Evolutionary conservation across 1,139 yeast genomes (phyloP), one percentile per base, ranked within the genome.

Genomic region (Yamadazyma siamensis): DNA sequence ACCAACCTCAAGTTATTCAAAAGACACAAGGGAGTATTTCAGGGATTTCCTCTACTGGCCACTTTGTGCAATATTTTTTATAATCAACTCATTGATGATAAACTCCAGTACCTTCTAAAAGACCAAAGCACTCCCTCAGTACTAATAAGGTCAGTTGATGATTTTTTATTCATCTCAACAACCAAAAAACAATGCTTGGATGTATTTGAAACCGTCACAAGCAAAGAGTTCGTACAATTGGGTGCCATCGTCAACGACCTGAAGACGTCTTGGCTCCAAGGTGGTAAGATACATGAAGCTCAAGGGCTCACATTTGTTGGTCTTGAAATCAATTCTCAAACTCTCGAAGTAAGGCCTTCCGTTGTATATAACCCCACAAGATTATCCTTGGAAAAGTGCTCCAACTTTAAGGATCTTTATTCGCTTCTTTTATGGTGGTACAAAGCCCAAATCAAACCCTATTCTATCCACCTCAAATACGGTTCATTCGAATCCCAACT

Each of bases 21-120:
- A 16, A 64, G 95, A 36, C 70, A 58, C 23, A 56, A 64, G 8
- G 98, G 98, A 0, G 71, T 91, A 0, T 91, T 84, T 32, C 98
- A 91, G 56, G 98, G 98, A 0, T 77, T 87, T 6, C 77, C 82
- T 1, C 56, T 89, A 11, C 94, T 95, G 42, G 72, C 86, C 1
- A 61, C 79, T 2, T 64, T 91, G 22, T 88, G 95, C 43, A 86
- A 88, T 43, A 48, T 88, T 4, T 75, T 85, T 1, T 83, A 84
- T 45, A 85, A 83, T 43, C 65, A 71, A 6, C 52, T 89, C 29
- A 73, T 84, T 3, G 65, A 65, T n/a, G 50, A 61, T 6, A 47
- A 64, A 22, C 59, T 71, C n/a, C 39, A 45, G 2, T 66, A 65
- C 38, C 37, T 23, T 7, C 16, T 46, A 1, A 33, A 47, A 2